Evolutionary conservation across 176 grass and related monocot genomes (phyloP), one percentile per base, ranked within the genome.

Genomic region (Oryza longistaminata): DNA sequence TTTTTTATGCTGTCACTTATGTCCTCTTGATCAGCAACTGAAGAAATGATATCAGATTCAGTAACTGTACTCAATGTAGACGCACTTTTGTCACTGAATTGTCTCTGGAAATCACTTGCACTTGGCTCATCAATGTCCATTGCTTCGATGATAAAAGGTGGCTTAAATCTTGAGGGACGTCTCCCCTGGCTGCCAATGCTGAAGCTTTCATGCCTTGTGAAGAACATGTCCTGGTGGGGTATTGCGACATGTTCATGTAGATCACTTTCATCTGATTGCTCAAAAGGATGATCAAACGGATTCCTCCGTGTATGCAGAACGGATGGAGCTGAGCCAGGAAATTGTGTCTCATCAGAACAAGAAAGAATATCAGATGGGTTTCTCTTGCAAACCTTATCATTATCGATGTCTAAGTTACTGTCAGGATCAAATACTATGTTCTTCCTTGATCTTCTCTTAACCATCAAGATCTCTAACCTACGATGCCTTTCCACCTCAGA

Each of bases 311-410:
- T 83, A 65, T 88, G 85, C 66, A 91, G 73, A 68, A 98, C 68
- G 3, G 90, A 88, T 66, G 95, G 95, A 84, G 95, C 93, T 24
- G 95, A 97, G 76, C 95, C 89, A 71, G 95, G 95, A 70, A 91
- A 3, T 11, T 68, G 49, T 14, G 48, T 24, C 29, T 95, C 88
- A 29, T 89, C 88, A 21, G 83, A 84, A 80, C 61, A 75, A 86
- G 64, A 86, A 9, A 83, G 66, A 75, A 88, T 25, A 71, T 92
- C 82, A 43, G 93, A 95, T 11, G 87, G 87, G 68, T 77, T 95
- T 45, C 46, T 72, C 85, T 82, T 88, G 26, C 11, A 35, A 29
- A 66, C 9, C 37, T 76, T 21, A 58, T 74, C 74, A 11, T 68
- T 73, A 48, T 94, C 77, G 37, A 88, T 64, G 40, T 91, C 85